Base-by-base conservation (phyloP, 2,329 filamentous ascomycete species). In the Aspergillus brasiliensis region DNA sequence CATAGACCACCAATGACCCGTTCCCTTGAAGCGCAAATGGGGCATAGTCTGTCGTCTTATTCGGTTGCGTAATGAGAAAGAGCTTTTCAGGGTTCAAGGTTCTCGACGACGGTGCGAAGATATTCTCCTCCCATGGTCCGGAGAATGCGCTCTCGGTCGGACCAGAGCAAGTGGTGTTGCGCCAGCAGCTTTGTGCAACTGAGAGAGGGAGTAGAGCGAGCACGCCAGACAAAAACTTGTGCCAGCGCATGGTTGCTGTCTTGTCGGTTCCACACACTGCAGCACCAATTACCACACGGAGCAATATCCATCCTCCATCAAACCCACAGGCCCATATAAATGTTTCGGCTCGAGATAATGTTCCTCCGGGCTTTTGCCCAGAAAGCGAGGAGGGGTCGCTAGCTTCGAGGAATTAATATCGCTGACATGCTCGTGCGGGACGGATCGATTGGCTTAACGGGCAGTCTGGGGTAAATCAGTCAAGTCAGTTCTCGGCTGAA, bases 81-180 rank as follows among this genome's bases (percentile, higher is more conserved):
- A 46, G 38, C 19, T 34, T 77, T 46, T 71, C 71, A 1, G 85
- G 85, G 3, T 69, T 67, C 2, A 86, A 78, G 4, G 71, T 82
- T 37, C 86, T 77, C 2, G 82, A 82, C 5, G 74, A 57, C 0
- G 85, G 84, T 1, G 85, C 81, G 64, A 81, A 86, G 51, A 84
- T 87, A 65, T 85, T 83, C 1, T 77, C 70, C 31, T 88, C 82
- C 86, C 86, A 88, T 15, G 73, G 72, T 0, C 86, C 86, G 2
- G 80, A 77, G 62, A 88, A 88, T 0, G 84, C 79, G 6, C 81
- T 69, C 5, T 80, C 70, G 8, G 69, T 68, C 3, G 84, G 81
- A 3, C 81, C 81, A 19, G 76, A 81, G 67, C 86, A 88, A 19
- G 77, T 69, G 1, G 82, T 83, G 56, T 85, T 70, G 60, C 82